These are phyloP conservation scores for Penicillium bovifimosum DNA, from an alignment of 495 filamentous ascomycete genomes.

Conservation along the genomic window DNA sequence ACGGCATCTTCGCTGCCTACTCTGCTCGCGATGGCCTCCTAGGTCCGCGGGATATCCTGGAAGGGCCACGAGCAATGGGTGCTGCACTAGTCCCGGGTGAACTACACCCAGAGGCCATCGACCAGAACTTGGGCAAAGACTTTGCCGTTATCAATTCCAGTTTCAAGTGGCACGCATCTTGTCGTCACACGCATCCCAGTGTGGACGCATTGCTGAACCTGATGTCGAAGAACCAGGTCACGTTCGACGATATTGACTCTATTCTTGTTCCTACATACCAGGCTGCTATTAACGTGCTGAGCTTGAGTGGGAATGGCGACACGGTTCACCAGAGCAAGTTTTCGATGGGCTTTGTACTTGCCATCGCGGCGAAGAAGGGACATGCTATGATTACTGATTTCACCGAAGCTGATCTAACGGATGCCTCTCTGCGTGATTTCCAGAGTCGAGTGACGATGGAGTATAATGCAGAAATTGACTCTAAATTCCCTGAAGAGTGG, in stretches of 20 bases:
- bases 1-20: conserved; percentile 35
- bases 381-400: conserved; percentile 35
- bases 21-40: conserved; percentile 25
- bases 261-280: conserved; percentile 28
- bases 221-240: conserved; percentile 24
- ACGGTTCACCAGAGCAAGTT: conserved; percentile 39
- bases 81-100: conserved; percentile 23
- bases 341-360: conserved; percentile 37
- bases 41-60: conserved; percentile 31
- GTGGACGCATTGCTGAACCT: conserved; percentile 30
- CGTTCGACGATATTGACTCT: conserved; percentile 30
- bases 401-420: conserved; percentile 24
- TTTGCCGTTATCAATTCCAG: conserved; percentile 27
- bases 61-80: conserved; percentile 32
- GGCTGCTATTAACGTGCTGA: conserved; percentile 30
- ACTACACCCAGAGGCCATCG: conserved; percentile 26
- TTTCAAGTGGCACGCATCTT: conserved; percentile 38
- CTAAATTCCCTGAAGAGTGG: conserved; percentile 28
- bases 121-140: conserved; percentile 21
- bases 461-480: conserved; percentile 27
- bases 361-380: conserved; percentile 31
- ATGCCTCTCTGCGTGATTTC: conserved; percentile 23
- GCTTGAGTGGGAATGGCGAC: conserved; percentile 24
- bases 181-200: conserved; percentile 34
- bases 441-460: conserved; percentile 29